phyloP scores from a whole-genome alignment of 2,329 filamentous ascomycete species.

The Aspergillus puulaauensis region DNA sequence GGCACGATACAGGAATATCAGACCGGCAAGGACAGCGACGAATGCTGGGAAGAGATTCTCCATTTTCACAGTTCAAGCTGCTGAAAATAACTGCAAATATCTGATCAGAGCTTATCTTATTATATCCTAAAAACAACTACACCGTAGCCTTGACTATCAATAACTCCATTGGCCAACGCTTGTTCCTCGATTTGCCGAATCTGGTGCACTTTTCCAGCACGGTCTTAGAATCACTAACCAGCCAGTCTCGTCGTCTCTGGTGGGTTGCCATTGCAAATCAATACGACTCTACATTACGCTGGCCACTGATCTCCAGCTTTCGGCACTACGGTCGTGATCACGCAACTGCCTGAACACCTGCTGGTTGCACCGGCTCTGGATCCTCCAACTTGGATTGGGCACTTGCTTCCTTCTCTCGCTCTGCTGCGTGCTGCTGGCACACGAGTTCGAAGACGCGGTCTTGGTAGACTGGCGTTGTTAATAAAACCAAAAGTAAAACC shows the following conservation, averaged over 20 bases:
- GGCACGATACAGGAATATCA: slow-evolving; percentile 13
- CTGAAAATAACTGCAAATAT: too few relatives aligned
- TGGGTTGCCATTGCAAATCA: neutral
- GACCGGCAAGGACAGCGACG: slow-evolving; percentile 9
- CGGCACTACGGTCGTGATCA: neutral
- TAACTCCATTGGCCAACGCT: neutral
- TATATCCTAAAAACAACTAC: neutral
- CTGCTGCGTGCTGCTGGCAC: slow-evolving; percentile 42
- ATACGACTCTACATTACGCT: neutral
- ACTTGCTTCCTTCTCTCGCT: slow-evolving; percentile 22
- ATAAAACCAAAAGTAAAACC: neutral
- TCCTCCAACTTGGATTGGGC: slow-evolving; percentile 7
- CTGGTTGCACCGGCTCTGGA: neutral
- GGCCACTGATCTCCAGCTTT: neutral
- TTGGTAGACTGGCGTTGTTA: slow-evolving; percentile 42
- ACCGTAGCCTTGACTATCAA: neutral
- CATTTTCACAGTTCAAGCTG: neutral
- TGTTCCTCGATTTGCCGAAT: slow-evolving; percentile 14
- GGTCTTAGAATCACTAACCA: neutral
- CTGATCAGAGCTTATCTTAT: too few relatives aligned
- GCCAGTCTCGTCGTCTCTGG: neutral
- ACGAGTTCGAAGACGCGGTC: slow-evolving; percentile 48
- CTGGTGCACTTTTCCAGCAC: slow-evolving; percentile 17
- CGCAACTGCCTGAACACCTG: slow-evolving; percentile 2
- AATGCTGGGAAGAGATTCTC: neutral